These are phyloP conservation scores for Fusarium luffae DNA, from an alignment of 2,329 filamentous ascomycete genomes.

Conservation along the genomic window DNA sequence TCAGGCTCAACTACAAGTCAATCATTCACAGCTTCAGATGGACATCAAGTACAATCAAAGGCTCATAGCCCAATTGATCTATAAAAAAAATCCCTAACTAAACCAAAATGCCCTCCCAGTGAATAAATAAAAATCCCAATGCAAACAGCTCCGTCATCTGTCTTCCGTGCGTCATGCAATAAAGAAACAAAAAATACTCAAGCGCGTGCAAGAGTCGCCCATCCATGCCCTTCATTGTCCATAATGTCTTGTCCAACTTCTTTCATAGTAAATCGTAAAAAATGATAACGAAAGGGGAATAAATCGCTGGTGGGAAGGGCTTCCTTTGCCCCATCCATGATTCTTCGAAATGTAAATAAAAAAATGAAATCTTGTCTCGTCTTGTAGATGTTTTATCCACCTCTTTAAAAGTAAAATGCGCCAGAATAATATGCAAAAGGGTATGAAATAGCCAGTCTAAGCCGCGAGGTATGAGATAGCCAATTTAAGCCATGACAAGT, in stretches of 20 bases:
- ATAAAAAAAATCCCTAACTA: not conserved
- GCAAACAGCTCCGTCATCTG: constrained; percentile 38
- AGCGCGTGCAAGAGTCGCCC: constrained; percentile 23
- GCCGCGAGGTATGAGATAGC: not conserved
- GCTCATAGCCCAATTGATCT: constrained; percentile 2
- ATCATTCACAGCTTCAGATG: not conserved
- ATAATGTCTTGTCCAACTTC: not conserved
- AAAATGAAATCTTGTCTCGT: constrained; percentile 18
- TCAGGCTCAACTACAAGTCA: no score
- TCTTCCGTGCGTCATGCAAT: constrained; percentile 37
- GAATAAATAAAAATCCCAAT: constrained; percentile 14
- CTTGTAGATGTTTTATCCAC: constrained; percentile 12
- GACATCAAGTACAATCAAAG: not conserved
- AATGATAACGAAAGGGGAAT: not conserved
- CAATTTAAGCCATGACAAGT: constrained; percentile 44
- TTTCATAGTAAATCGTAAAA: constrained; percentile 20
- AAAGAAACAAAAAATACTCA: constrained; percentile 8
- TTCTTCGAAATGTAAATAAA: constrained; percentile 3
- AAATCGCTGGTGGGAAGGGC: constrained; percentile 32
- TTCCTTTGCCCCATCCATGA: constrained; percentile 31
- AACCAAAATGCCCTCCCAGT: not conserved
- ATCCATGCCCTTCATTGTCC: no score
- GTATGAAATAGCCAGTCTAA: not conserved
- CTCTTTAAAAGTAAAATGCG: constrained; percentile 28
- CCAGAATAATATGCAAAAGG: constrained; percentile 21